These are phyloP conservation scores for Niebla homalea DNA, from an alignment of 495 filamentous ascomycete species.

Conservation along the genomic window DNA sequence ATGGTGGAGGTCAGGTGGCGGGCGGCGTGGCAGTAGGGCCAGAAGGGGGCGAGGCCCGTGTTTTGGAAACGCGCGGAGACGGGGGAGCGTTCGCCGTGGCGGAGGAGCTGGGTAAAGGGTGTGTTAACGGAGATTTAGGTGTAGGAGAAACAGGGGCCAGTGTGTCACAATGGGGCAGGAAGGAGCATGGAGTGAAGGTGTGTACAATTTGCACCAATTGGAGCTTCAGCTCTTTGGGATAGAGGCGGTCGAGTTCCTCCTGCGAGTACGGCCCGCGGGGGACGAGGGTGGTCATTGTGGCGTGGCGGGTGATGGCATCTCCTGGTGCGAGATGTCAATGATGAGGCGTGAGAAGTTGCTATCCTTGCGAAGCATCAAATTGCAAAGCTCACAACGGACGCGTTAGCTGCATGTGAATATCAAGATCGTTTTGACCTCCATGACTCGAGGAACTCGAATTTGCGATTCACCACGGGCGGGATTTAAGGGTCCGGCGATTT, in stretches of 20 bases:
- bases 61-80: constrained; percentile 81
- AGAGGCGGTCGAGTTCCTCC: constrained; percentile 70
- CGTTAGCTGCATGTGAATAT: not conserved
- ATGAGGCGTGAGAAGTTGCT: too few relatives aligned
- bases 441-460: too few relatives aligned
- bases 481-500: too few relatives aligned
- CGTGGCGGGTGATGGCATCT: not conserved
- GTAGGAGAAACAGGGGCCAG: not conserved
- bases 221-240: constrained; percentile 66
- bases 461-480: too few relatives aligned
- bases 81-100: constrained; percentile 30
- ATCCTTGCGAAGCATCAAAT: too few relatives aligned
- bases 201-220: constrained; percentile 76
- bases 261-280: constrained; percentile 65
- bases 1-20: constrained; percentile 58
- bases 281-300: constrained; percentile 59
- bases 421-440: not conserved
- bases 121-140: not conserved
- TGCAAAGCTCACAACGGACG: not conserved
- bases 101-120: constrained; percentile 2
- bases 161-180: not conserved
- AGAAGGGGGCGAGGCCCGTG: constrained; percentile 69
- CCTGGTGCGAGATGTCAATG: not conserved
- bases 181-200: not conserved
- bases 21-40: constrained; percentile 83